A percentile compares a stretch with the other conserved stretches of the same genome.
Evolutionary conservation across 768 basidiomycete species (phyloP).

Genomic region (Suillus subluteus): DNA sequence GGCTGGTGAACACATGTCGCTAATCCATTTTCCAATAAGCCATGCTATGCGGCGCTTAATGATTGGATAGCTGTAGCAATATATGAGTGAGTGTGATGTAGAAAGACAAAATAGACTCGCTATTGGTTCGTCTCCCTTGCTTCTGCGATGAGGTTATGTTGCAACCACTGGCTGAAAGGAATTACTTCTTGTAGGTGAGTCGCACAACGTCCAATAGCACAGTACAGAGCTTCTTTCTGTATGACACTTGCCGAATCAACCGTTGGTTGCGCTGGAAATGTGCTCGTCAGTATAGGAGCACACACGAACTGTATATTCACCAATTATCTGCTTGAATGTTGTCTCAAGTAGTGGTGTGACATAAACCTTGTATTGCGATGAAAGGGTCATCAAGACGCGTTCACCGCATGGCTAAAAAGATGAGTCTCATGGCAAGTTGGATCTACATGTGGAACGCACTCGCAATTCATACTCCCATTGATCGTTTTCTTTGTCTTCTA

Average conservation of each 20-base stretch:
- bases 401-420: constrained; percentile 82
- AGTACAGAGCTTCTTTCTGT: constrained; percentile 87
- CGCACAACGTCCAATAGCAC: constrained; percentile 86
- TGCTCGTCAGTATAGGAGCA: not conserved
- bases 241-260: constrained; percentile 61
- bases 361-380: constrained; percentile 67
- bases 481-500: constrained; percentile 87
- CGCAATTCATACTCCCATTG: constrained; percentile 94
- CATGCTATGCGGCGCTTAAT: constrained; percentile 95
- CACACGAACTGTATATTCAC: constrained; percentile 42
- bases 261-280: constrained; percentile 45
- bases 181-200: constrained; percentile 61
- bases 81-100: constrained; percentile 13
- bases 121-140: constrained; percentile 59
- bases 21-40: constrained; percentile 89
- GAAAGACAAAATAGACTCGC: constrained; percentile 39
- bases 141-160: constrained; percentile 60
- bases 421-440: constrained; percentile 4
- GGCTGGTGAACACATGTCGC: constrained; percentile 62
- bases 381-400: constrained; percentile 83
- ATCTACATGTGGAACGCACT: constrained; percentile 48
- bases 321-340: constrained; percentile 61
- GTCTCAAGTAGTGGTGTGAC: constrained; percentile 67
- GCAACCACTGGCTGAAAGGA: constrained; percentile 73
- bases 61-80: constrained; percentile 71